Evolutionary conservation across 208 protist species (phyloP), one percentile per base, ranked within the genome.

Genomic region (Leishmania lainsoni): DNA sequence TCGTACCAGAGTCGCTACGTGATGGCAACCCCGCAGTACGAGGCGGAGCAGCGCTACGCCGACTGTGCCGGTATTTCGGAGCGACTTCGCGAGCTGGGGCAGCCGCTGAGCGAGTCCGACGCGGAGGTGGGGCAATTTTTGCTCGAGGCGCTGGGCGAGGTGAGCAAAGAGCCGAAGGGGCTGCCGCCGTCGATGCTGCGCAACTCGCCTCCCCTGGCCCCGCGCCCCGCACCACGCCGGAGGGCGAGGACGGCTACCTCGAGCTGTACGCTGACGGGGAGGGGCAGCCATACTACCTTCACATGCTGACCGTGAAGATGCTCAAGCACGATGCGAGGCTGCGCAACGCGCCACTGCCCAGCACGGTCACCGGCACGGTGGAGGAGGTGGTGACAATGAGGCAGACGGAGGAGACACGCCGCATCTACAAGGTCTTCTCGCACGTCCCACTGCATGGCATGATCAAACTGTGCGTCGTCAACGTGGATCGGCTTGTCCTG

Each of bases 271-370:
- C 86, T 29, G 90, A 95, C 66, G 86, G 86, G 0, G 89, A 94
- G 17, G 94, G 94, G 5, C 92, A 92, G 80, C 88, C 92, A 9
- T 94, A 88, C 78, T 97, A 92, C 78, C 76, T 97, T 51, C 94
- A 97, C 86, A 93, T 95, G 83, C 45, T 96, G 6, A 90, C 81
- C 10, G 89, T 90, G 72, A 92, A 89, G 84, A 97, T 97, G 94
- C 76, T 97, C 17, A 85, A 84, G 77, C 83, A 95, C 72, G 92
- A 97, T 78, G 92, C 92, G 32, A 76, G 87, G 56, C 75, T 90
- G 66, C 92, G 91, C n/a, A 66, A 72, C 48, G 48, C 58, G 48
- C 77, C 90, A 59, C 87, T 95, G 73, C 86, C 83, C 12, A 83
- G 87, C 69, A 83, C 81, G 6, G 87, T 97, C 51, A 69, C 80